Evolutionary conservation across 192 early-diverging fungal genomes (phyloP).

Genomic region (Podochytrium sp.): DNA sequence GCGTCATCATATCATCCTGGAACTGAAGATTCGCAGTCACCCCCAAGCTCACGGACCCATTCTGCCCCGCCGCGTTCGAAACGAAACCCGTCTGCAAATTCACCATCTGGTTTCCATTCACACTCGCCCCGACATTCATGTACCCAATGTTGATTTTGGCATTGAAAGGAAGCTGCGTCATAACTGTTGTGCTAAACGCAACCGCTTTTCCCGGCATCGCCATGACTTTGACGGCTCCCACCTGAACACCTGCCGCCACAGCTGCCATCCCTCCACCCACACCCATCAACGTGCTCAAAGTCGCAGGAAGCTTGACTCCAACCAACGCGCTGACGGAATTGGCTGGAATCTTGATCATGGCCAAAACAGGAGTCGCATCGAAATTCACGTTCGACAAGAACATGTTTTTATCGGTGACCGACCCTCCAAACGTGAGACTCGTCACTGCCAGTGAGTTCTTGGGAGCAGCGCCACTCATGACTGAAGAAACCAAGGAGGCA

Average conservation of each 20-base stretch:
- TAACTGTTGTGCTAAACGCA: conserved; percentile 28
- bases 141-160: conserved; percentile 33
- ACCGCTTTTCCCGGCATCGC: conserved; percentile 39
- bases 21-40: too few relatives aligned
- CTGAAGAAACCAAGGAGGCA: background rate
- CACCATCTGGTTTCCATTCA: conserved; percentile 31
- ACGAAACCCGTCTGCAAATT: conserved; percentile 14
- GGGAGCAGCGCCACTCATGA: background rate
- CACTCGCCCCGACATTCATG: conserved; percentile 22
- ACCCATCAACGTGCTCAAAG: background rate
- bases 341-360: background rate
- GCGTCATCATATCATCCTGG: too few relatives aligned
- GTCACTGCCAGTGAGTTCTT: background rate
- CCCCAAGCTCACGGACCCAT: too few relatives aligned
- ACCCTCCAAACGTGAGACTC: background rate
- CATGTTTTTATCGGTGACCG: background rate
- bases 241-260: background rate
- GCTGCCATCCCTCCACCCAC: background rate
- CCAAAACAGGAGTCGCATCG: background rate
- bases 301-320: conserved; percentile 1
- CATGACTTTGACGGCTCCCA: conserved; percentile 24
- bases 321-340: background rate
- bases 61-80: background rate
- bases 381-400: background rate
- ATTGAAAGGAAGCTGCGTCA: conserved; percentile 30